Percentiles rank a stretch among this genome's conserved stretches.
Evolutionary conservation across 768 basidiomycete species (phyloP).

Genomic region (Neoboletus subvelutipes): DNA sequence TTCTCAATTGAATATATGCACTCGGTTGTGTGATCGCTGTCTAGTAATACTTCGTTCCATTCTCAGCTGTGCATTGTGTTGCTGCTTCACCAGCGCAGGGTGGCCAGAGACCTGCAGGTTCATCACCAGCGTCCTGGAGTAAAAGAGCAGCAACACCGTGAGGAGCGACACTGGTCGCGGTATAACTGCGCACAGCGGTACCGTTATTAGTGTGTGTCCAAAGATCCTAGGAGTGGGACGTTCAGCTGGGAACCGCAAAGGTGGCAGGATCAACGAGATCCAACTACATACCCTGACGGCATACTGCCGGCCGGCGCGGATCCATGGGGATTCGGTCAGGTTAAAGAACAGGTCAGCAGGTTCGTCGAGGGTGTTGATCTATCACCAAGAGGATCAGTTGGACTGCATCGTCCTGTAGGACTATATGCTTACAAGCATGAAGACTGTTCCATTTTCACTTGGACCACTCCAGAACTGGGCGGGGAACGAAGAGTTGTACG

Average conservation of each 20-base stretch:
- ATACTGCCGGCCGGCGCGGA: slow-evolving; percentile 62
- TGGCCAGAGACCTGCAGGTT: slow-evolving; percentile 57
- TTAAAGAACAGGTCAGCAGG: slow-evolving; percentile 59
- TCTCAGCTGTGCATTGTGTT: slow-evolving; percentile 56
- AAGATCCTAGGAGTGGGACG: slow-evolving; percentile 47
- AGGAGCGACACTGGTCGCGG: slow-evolving; percentile 46
- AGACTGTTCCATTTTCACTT: slow-evolving; percentile 57
- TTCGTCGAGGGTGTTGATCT: slow-evolving; percentile 59
- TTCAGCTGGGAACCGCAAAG: not conserved
- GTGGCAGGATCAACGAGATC: not conserved
- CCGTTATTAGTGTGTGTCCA: slow-evolving; percentile 73
- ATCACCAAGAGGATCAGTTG: not conserved
- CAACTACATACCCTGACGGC: slow-evolving; percentile 49
- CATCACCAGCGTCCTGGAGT: slow-evolving; percentile 64
- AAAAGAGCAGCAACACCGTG: slow-evolving; percentile 69
- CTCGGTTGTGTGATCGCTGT: no score
- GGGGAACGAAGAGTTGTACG: slow-evolving; percentile 44
- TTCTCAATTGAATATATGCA: not conserved
- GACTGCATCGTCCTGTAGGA: not conserved
- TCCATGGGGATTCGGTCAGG: slow-evolving; percentile 69
- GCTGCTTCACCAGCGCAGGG: slow-evolving; percentile 46
- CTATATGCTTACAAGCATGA: slow-evolving; percentile 55
- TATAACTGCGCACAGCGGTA: slow-evolving; percentile 58
- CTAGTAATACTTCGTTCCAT: slow-evolving; percentile 46
- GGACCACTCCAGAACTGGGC: slow-evolving; percentile 70